phyloP scores from a whole-genome alignment of 2,329 filamentous ascomycete species.

The Trichoderma breve region DNA sequence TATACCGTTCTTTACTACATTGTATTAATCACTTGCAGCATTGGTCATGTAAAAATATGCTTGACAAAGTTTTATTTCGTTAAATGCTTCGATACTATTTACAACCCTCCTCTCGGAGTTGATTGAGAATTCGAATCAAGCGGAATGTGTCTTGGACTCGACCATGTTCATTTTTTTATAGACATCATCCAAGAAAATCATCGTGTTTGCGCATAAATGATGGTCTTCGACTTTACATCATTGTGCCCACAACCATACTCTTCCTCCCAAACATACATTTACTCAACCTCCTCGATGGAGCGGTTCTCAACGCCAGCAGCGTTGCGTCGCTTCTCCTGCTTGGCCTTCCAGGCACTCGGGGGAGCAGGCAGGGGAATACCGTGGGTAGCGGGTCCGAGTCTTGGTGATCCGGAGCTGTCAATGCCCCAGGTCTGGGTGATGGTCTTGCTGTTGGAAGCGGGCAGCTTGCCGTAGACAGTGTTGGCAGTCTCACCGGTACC shows the following conservation, averaged over 20 bases:
- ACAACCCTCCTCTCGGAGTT: background rate
- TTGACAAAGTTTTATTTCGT: background rate
- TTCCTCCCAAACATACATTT: background rate
- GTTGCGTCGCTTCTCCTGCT: background rate
- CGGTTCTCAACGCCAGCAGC: too few relatives aligned
- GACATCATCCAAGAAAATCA: background rate
- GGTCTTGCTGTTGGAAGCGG: background rate
- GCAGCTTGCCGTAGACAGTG: background rate
- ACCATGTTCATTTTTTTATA: background rate
- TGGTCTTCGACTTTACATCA: background rate
- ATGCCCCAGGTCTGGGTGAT: background rate
- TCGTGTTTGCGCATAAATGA: background rate
- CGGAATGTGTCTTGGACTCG: background rate
- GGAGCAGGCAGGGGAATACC: background rate
- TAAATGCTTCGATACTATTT: background rate
- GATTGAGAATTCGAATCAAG: background rate
- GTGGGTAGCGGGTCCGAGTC: background rate
- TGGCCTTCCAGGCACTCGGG: background rate
- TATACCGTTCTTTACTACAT: background rate
- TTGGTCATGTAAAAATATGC: background rate
- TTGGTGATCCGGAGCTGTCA: background rate
- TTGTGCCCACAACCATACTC: background rate
- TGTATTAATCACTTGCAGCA: background rate
- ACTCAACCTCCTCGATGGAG: background rate
- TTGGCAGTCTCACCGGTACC: slow-evolving; percentile 1